Base-by-base conservation (phyloP, 176 grass and related monocot species). In the Thinopyrum elongatum region DNA sequence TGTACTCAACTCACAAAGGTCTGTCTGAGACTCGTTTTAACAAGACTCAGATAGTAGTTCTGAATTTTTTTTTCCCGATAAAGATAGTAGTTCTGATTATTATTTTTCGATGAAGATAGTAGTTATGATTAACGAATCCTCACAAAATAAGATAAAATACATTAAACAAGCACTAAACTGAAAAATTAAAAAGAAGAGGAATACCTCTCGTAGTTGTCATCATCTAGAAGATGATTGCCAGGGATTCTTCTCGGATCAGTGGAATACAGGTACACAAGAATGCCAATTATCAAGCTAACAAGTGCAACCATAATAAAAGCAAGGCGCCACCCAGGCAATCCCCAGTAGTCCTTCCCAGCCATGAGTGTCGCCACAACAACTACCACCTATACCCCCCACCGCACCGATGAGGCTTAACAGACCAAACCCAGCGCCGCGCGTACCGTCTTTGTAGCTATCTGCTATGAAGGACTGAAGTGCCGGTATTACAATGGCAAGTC, bases 401-500 rank as follows among this genome's bases (percentile, higher is more conserved):
- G 89, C 78, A 88, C 95, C 91, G 4, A 95, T 86, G 41, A 98
- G 85, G 81, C 86, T 98, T 76, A 98, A 85, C 73, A 98, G 81
- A 81, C 95, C 95, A 59, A 98, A 98, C 30, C 95, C 93, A 1
- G 90, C 92, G 33, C 95, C 95, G 5, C 93, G 91, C 42, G 88
- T 85, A 30, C 93, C 91, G 59, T 95, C 95, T 76, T 74, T 91
- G 69, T 98, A 98, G 80, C 95, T 98, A 82, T 98, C 95, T 39
- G 95, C 95, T 47, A 98, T 93, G 83, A 98, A 98, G 0, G 95
- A 98, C 80, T 98, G 95, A 26, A 98, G 91, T 13, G 93, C 91
- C 1, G 95, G 95, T 85, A 98, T 95, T 69, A 98, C 95, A 83
- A 98, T 98, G 62, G 95, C 95, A 53, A 98, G 91, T 23, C 95